Percentiles rank a stretch among this genome's conserved stretches.
These are phyloP conservation scores for Sclerotinia sclerotiorum DNA, from an alignment of 2,329 filamentous ascomycete species.

Conservation along the genomic window DNA sequence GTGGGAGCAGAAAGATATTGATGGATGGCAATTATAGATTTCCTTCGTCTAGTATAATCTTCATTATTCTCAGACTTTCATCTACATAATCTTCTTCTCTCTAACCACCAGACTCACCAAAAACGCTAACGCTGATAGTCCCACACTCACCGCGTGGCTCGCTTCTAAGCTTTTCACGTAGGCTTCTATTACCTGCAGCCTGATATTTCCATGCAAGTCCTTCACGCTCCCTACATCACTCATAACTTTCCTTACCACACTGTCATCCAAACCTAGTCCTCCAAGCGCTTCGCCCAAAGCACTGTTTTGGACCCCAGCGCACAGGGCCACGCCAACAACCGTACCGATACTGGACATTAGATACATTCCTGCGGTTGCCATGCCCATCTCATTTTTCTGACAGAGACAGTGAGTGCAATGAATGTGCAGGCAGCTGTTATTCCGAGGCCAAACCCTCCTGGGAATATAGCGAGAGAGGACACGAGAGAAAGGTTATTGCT, in stretches of 20 bases:
- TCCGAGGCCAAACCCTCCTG: constrained; percentile 53
- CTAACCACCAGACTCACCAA: constrained; percentile 17
- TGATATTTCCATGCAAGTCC: constrained; percentile 25
- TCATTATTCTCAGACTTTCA: not conserved
- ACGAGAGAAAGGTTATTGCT: constrained; percentile 53
- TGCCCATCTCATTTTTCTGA: constrained; percentile 49
- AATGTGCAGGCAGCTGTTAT: constrained; percentile 49
- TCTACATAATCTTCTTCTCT: constrained; percentile 17
- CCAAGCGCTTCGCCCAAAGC: not conserved
- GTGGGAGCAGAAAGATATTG: not conserved
- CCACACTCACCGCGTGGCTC: constrained; percentile 30
- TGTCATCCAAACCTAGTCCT: constrained; percentile 23
- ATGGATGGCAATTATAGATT: not conserved
- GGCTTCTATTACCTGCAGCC: constrained; percentile 28
- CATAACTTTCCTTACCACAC: constrained; percentile 27
- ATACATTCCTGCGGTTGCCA: constrained; percentile 51
- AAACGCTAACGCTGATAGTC: constrained; percentile 24
- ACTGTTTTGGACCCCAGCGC: constrained; percentile 21
- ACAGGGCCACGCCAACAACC: constrained; percentile 32
- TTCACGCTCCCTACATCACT: constrained; percentile 29
- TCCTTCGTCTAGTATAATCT: no score
- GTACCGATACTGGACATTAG: constrained; percentile 39
- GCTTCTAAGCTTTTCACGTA: constrained; percentile 35
- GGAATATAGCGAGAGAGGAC: constrained; percentile 61
- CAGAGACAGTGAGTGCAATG: constrained; percentile 49